These are phyloP conservation scores for Pyracantha coccinea DNA, from an alignment of 331 rosid species.

Conservation along the genomic window DNA sequence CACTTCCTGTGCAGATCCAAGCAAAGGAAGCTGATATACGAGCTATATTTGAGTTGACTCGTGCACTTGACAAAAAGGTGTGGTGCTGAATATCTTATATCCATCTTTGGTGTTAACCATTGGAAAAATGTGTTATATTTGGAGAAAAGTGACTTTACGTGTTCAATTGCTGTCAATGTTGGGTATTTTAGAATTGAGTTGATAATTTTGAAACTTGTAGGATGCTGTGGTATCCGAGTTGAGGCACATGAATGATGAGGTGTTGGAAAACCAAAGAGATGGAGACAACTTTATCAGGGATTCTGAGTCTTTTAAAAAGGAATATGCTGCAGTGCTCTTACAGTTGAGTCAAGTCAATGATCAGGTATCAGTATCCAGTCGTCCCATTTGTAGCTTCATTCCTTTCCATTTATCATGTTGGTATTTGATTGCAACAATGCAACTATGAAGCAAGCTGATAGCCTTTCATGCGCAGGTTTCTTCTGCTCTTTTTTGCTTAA, in stretches of 20 bases:
- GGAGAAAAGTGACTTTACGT: not conserved
- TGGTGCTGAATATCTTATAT: slow-evolving; percentile 3
- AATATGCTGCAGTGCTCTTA: slow-evolving; percentile 72
- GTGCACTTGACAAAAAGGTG: slow-evolving; percentile 87
- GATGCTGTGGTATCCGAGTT: slow-evolving; percentile 75
- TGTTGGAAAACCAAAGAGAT: slow-evolving; percentile 53
- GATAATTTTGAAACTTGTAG: slow-evolving; percentile 38
- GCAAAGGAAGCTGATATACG: slow-evolving; percentile 70
- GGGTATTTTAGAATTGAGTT: slow-evolving; percentile 15
- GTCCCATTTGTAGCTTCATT: slow-evolving; percentile 9
- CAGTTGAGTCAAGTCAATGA: slow-evolving; percentile 76
- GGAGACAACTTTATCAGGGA: slow-evolving; percentile 59
- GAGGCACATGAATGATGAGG: slow-evolving; percentile 72
- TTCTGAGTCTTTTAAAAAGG: slow-evolving; percentile 73
- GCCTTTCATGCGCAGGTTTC: slow-evolving; percentile 58
- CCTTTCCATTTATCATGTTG: slow-evolving; percentile 1
- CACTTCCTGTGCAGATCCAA: slow-evolving; percentile 39
- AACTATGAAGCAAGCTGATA: slow-evolving; percentile 13
- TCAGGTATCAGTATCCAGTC: slow-evolving; percentile 44
- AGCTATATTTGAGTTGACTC: slow-evolving; percentile 69
- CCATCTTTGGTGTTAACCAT: not conserved
- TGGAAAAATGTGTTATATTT: not conserved
- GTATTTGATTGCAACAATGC: not conserved
- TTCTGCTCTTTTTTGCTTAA: slow-evolving; percentile 68
- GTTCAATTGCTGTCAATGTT: slow-evolving; percentile 1